Conservation (phyloP, 2,329 filamentous ascomycete species). For the Pseudocercospora cruenta region DNA sequence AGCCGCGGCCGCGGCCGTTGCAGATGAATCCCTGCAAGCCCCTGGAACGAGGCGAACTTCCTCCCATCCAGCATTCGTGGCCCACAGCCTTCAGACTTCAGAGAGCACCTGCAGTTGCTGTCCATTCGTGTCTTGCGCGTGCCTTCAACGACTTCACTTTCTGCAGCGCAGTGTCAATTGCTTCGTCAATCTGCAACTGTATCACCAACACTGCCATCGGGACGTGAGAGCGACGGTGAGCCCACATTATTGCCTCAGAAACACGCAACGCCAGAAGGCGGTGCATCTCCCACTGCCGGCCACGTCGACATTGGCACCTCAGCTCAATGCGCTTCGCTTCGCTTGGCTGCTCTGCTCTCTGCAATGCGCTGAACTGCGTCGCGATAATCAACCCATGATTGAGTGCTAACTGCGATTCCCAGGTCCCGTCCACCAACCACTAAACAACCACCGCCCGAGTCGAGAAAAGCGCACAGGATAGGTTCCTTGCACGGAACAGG, state of each 20-base stretch:
- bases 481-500: constrained; percentile 28
- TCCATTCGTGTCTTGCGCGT: constrained; percentile 4
- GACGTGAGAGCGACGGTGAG: constrained; percentile 18
- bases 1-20: constrained; percentile 12
- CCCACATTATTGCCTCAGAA: not conserved
- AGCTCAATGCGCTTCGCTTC: constrained; percentile 1
- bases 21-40: constrained; percentile 20
- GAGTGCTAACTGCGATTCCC: not conserved
- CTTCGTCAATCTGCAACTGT: not conserved
- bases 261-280: constrained; percentile 6
- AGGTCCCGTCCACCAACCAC: not conserved
- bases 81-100: constrained; percentile 9
- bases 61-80: constrained; percentile 23
- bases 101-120: constrained; percentile 6
- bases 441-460: not conserved
- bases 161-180: constrained; percentile 3
- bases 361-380: not conserved
- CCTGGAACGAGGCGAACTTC: constrained; percentile 21
- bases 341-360: too few relatives aligned
- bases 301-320: constrained; percentile 13
- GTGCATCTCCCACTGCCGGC: not conserved
- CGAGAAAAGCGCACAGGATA: constrained; percentile 29
- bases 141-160: not conserved
- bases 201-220: not conserved
- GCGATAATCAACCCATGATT: not conserved